Percentiles rank a stretch among this genome's conserved stretches.
Evolutionary conservation across 1,284 basidiomycete genomes (phyloP).

Genomic region (Irpex rosettiformis): DNA sequence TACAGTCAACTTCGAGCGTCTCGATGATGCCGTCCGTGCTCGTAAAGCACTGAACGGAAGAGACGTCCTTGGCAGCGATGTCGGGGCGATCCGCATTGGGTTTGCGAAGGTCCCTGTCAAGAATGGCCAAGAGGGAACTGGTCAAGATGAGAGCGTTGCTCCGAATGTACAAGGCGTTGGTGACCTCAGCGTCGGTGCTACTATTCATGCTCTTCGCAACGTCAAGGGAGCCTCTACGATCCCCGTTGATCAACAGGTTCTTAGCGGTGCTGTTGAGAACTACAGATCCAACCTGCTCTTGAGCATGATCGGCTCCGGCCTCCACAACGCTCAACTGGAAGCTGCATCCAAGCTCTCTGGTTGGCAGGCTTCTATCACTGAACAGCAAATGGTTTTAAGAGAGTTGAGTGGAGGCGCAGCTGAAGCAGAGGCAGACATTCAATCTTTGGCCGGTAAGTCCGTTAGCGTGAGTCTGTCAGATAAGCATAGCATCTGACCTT

Average conservation of each 20-base stretch:
- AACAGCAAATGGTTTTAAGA: conserved; percentile 95
- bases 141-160: conserved; percentile 58
- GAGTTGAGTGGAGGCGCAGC: conserved; percentile 78
- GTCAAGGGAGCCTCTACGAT: conserved; percentile 87
- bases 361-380: conserved; percentile 68
- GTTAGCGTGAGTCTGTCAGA: conserved; percentile 8
- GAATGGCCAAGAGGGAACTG: conserved; percentile 66
- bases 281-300: conserved; percentile 89
- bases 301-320: conserved; percentile 86
- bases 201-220: conserved; percentile 79
- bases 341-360: conserved; percentile 55
- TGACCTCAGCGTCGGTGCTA: conserved; percentile 78
- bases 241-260: conserved; percentile 87
- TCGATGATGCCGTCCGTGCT: conserved; percentile 94
- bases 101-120: conserved; percentile 95
- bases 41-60: conserved; percentile 93
- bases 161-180: conserved; percentile 75
- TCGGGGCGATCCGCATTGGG: conserved; percentile 94
- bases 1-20: conserved; percentile 92
- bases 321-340: conserved; percentile 63
- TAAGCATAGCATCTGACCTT: conserved; percentile 5
- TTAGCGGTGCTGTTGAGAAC: conserved; percentile 89
- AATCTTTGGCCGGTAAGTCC: conserved; percentile 74
- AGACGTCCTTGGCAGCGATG: conserved; percentile 92
- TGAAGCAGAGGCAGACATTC: conserved; percentile 81